Evolutionary conservation across 176 grass and related monocot species (phyloP).

Genomic region (Carex cristatella): DNA sequence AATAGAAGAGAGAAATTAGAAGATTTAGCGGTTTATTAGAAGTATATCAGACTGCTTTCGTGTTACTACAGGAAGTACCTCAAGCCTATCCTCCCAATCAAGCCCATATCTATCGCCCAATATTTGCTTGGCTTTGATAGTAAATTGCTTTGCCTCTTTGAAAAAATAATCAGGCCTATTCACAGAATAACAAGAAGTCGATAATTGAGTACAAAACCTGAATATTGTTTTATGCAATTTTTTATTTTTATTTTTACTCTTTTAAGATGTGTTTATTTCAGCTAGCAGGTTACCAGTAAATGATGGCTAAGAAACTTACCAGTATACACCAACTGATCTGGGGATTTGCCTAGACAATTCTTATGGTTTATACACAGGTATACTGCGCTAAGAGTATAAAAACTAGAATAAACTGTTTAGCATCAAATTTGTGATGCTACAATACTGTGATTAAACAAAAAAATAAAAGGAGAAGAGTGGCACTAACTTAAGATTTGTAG

Average conservation of each 20-base stretch:
- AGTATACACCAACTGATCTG: background rate
- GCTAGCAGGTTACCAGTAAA: background rate
- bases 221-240: background rate
- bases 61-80: constrained; percentile 36
- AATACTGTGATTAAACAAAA: background rate
- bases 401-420: background rate
- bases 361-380: background rate
- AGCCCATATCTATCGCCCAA: constrained; percentile 39
- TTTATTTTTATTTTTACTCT: background rate
- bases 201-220: background rate
- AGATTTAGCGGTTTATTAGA: background rate
- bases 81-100: constrained; percentile 67
- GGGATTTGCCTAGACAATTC: background rate
- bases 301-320: background rate
- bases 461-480: background rate
- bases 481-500: constrained; percentile 62
- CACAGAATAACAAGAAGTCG: constrained; percentile 17
- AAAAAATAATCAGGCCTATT: constrained; percentile 61
- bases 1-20: constrained; percentile 15
- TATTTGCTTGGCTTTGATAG: constrained; percentile 41
- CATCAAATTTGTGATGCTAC: background rate
- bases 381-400: background rate
- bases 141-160: constrained; percentile 54
- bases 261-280: background rate
- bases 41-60: background rate